phyloP scores from a whole-genome alignment of 495 filamentous ascomycete genomes.

The Penicillium argentinense region DNA sequence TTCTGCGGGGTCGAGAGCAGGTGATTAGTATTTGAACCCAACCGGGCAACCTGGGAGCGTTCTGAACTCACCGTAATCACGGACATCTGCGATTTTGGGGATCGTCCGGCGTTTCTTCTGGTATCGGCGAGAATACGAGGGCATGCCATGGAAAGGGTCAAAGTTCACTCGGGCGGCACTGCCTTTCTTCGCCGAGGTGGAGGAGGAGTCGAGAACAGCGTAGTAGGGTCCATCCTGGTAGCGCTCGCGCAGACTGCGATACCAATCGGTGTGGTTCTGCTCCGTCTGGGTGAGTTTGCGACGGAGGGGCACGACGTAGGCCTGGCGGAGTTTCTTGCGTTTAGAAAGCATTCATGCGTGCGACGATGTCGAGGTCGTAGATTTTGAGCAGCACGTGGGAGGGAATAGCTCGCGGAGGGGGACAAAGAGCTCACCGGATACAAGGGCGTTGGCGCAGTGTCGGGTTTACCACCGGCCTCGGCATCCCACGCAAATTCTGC shows the following conservation, averaged over 20 bases:
- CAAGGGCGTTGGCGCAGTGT: constrained; percentile 44
- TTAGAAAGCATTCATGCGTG: constrained; percentile 1
- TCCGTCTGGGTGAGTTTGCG: constrained; percentile 34
- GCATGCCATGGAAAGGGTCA: constrained; percentile 62
- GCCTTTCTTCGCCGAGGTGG: constrained; percentile 42
- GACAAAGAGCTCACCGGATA: constrained; percentile 38
- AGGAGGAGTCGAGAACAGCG: constrained; percentile 51
- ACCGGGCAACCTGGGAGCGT: too few species aligned
- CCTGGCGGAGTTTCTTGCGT: too few species aligned
- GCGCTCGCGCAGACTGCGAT: constrained; percentile 48
- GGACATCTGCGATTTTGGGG: constrained; percentile 45
- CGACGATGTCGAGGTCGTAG: too few species aligned
- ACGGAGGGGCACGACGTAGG: constrained; percentile 37
- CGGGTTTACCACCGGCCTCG: constrained; percentile 38
- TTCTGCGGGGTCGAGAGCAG: constrained; percentile 26
- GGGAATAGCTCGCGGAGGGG: too few species aligned
- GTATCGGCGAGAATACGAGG: constrained; percentile 56
- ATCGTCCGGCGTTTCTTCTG: constrained; percentile 51
- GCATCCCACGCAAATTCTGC: constrained; percentile 44
- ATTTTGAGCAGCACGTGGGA: too few species aligned
- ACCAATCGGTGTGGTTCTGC: constrained; percentile 42
- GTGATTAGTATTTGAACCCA: too few species aligned
- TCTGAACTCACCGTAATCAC: constrained; percentile 50
- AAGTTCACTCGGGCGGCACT: constrained; percentile 40
- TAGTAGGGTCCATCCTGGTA: constrained; percentile 59